phyloP scores from a whole-genome alignment of 108 stramenopile species.

The Nannochloropsis granulata region DNA sequence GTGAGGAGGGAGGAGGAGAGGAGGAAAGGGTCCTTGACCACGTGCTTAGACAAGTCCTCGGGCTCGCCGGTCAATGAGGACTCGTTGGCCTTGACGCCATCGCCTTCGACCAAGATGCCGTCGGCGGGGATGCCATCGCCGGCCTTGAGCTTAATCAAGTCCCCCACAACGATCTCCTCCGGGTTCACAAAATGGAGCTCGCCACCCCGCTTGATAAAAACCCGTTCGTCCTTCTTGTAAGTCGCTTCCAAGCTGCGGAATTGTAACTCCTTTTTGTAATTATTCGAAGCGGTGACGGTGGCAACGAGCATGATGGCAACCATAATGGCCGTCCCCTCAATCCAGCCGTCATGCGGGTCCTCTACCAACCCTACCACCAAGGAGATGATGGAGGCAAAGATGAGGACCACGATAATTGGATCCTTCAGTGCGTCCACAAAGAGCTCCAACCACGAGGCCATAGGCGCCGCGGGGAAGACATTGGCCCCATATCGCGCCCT shows the following conservation, averaged over 20 bases:
- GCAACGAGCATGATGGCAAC: conserved; percentile 71
- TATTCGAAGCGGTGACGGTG: conserved; percentile 70
- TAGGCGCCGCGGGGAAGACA: conserved; percentile 6
- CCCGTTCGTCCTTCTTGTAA: conserved; percentile 40
- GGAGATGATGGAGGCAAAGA: conserved; percentile 49
- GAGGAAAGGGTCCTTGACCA: conserved; percentile 19
- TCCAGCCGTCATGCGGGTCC: conserved; percentile 53
- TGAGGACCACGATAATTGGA: conserved; percentile 75
- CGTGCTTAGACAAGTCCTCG: conserved; percentile 54
- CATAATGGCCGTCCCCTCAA: conserved; percentile 82
- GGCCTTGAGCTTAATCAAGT: conserved; percentile 70
- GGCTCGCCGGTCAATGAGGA: conserved; percentile 83
- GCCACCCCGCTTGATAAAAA: conserved; percentile 61
- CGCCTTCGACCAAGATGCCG: conserved; percentile 62
- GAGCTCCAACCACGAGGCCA: conserved; percentile 25
- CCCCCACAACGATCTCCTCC: conserved; percentile 90
- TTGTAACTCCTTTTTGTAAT: conserved; percentile 83
- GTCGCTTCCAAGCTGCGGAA: conserved; percentile 54
- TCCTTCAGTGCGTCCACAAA: conserved; percentile 86
- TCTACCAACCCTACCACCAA: conserved; percentile 59
- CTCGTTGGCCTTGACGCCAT: conserved; percentile 76
- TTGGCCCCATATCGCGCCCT: conserved; percentile 9
- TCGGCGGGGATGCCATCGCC: conserved; percentile 76
- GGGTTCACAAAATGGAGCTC: conserved; percentile 21
- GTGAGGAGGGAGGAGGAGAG: conserved; percentile 21